Percentiles rank a stretch among this genome's conserved stretches.
Evolutionary conservation across 176 grass and related monocot genomes (phyloP).

Genomic region (Cenchrus purpureus): DNA sequence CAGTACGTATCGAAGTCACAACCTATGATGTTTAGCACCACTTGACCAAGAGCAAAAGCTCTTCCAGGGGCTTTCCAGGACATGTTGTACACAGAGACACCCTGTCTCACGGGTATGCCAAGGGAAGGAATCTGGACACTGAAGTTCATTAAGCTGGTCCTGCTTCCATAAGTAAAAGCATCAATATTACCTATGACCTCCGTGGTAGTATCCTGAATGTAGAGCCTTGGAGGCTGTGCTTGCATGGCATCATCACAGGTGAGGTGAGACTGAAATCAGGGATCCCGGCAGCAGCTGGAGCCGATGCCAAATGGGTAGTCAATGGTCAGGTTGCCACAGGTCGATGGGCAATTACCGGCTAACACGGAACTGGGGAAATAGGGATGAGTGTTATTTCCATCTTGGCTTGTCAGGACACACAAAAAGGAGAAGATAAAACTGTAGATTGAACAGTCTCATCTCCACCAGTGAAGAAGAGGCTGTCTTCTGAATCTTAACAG

Average conservation of each 20-base stretch:
- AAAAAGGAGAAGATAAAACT: too few relatives aligned
- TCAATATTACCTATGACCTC: neutral
- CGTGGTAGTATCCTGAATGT: neutral
- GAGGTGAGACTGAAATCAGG: slow-evolving; percentile 37
- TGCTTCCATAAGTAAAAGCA: neutral
- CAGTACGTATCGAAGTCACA: slow-evolving; percentile 15
- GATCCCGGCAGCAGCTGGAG: slow-evolving; percentile 11
- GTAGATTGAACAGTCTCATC: too few relatives aligned
- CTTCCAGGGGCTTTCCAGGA: neutral
- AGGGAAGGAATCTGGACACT: neutral
- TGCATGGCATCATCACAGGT: neutral
- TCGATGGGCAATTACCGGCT: slow-evolving; percentile 1
- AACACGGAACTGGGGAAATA: too few relatives aligned
- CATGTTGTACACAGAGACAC: neutral
- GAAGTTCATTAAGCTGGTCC: neutral
- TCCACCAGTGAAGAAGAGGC: too few relatives aligned
- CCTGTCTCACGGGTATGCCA: neutral
- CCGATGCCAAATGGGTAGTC: slow-evolving; percentile 43
- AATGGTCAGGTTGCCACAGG: slow-evolving; percentile 22
- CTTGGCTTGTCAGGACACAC: too few relatives aligned
- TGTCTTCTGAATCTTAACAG: too few relatives aligned
- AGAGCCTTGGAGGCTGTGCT: neutral
- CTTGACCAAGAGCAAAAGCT: neutral
- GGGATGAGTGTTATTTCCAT: too few relatives aligned
- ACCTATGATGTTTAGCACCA: neutral